Evolutionary conservation across 805 yeast genomes (phyloP), one percentile per base, ranked within the genome.

Genomic region (Starmerella potacharoeniae): DNA sequence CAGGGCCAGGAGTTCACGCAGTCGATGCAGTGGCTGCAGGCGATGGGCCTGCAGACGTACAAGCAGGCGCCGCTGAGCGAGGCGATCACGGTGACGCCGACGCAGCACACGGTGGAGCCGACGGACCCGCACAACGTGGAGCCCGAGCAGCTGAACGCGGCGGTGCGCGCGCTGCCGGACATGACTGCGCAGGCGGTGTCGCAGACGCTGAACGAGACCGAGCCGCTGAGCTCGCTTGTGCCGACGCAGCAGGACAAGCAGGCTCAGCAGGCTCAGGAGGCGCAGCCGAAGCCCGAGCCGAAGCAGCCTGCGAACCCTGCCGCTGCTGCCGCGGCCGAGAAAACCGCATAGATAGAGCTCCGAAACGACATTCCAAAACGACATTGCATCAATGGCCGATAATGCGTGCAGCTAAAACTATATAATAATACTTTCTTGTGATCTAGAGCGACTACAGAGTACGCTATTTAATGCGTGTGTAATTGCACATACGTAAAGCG

Each of bases 251-350:
- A 29, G 35, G 30, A 14, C 7, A 30, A 44, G 29, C 43, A 31
- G 41, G 36, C 49, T 37, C 31, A 75, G 4, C 65, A 80, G 3
- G 81, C 84, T 0, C 82, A 79, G 52, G 73, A 71, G 40, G 95
- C 96, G 1, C 22, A 22, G 22, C 29, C 43, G 11, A 40, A n/a
- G 17, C 29, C 83, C 58, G 88, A 86, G 60, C 77, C 81, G 2
- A 81, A 77, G 16, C 86, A 10, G 29, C 43, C 43, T 6, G 11
- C 7, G 11, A 40, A 40, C 43, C 43, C 43, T 8, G 29, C 43
- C 28, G 43, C 43, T 5, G 43, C 43, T 7, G 43, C 43, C 13
- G 43, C 43, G 11, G 43, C 43, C 13, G 43, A 40, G 13, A 40
- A 40, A 40, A 40, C 43, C n/a, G n/a, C 43, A 16, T 40, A 40